Evolutionary conservation across 805 yeast genomes (phyloP), one percentile per base, ranked within the genome.

Genomic region (Yarrowia bubula): DNA sequence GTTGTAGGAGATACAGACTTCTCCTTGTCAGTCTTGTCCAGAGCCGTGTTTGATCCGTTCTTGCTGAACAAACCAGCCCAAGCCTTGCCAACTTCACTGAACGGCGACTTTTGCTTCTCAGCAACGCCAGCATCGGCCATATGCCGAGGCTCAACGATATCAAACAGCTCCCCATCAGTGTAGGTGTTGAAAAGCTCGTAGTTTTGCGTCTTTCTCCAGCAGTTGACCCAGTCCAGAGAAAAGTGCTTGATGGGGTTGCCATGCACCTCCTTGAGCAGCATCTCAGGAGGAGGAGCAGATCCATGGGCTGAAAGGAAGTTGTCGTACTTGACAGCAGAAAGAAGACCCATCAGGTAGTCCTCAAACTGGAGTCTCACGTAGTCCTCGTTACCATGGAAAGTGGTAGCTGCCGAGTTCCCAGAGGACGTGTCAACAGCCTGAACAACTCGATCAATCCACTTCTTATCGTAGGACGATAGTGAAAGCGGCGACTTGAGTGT

Each of bases 341-440:
- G 74, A 68, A 95, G 74, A 10, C 96, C 90, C 66, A 88, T 82
- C 31, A 92, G 75, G 72, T 95, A 95, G 71, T 92, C 98, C 72
- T 95, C 99, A 75, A 93, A 92, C 71, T 86, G 91, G 76, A 86
- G 83, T 62, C 98, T 78, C 37, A 95, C 86, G 72, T 87, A 90
- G 75, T 95, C 99, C 71, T 95, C 98, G 69, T 90, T 86, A 3
- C 93, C 93, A 48, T 77, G 76, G 71, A 81, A 88, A 8, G 75
- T 75, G 10, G 63, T 42, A n/a, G 63, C 47, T 5, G 63, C 50
- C 13, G 57, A 31, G 57, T 47, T 37, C 7, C 37, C 57, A 8
- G 39, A 46, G 5, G 64, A 37, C 42, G 78, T 80, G 48, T 78
- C 75, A 18, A 89, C 91, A 6, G 82, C 80, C 41, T 74, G 72